A percentile compares a stretch with the other conserved stretches of the same genome.
Evolutionary conservation across 306 rosid genomes (phyloP).

Genomic region (Castanospermum australe): DNA sequence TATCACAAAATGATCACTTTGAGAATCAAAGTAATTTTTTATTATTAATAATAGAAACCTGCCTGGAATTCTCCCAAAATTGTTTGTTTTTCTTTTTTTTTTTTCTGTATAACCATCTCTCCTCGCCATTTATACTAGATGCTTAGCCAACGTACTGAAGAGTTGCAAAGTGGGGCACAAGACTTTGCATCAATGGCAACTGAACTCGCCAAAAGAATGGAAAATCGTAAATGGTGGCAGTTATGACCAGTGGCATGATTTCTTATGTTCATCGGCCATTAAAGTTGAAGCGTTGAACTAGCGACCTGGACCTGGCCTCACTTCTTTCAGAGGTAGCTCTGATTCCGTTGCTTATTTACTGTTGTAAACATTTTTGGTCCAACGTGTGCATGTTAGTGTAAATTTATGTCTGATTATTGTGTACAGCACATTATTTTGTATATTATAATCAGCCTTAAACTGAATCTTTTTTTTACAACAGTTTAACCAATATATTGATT

Average conservation of each 20-base stretch:
- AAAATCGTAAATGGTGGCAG: conserved; percentile 97
- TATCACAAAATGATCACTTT: neutral
- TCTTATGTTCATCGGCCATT: neutral
- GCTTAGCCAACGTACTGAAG: conserved; percentile 63
- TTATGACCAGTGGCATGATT: conserved; percentile 39
- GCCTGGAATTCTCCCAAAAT: neutral
- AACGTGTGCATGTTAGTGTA: neutral
- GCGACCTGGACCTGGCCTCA: neutral
- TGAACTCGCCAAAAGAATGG: conserved; percentile 78
- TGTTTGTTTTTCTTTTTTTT: conserved; percentile 3
- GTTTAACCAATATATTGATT: too few relatives aligned
- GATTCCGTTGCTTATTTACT: conserved; percentile 5
- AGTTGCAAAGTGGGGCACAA: conserved; percentile 71
- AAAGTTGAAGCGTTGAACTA: conserved; percentile 2
- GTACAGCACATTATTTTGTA: conserved; percentile 14
- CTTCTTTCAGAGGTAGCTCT: conserved; percentile 18
- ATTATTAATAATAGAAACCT: neutral
- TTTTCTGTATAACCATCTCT: conserved; percentile 21
- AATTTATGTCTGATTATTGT: conserved; percentile 14
- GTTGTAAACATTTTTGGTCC: neutral
- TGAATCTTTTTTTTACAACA: too few relatives aligned
- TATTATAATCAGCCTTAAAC: conserved; percentile 9
- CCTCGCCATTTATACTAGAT: conserved; percentile 39
- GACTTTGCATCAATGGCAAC: conserved; percentile 81
- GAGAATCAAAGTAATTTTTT: neutral